Conservation (phyloP, 2,329 filamentous ascomycete genomes). For the Aspergillus bombycis region DNA sequence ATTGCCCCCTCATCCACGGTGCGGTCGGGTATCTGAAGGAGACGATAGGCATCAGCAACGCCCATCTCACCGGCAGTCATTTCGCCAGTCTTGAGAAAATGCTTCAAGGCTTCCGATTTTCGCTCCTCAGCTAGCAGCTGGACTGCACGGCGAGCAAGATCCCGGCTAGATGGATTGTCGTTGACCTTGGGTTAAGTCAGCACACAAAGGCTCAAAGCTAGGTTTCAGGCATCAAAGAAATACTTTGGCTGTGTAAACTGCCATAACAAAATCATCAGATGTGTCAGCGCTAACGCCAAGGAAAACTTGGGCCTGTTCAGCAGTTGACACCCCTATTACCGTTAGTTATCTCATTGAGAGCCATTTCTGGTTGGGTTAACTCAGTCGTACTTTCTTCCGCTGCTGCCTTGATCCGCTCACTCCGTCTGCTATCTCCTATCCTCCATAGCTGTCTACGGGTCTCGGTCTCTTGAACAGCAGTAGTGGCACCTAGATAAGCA, state of each 20-base stretch:
- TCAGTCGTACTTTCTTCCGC: conserved; percentile 56
- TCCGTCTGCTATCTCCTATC: conserved; percentile 62
- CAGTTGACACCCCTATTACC: conserved; percentile 58
- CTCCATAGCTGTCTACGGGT: conserved; percentile 60
- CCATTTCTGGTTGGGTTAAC: neutral
- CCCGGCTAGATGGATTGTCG: conserved; percentile 55
- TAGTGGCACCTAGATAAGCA: conserved; percentile 60
- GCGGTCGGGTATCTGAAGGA: conserved; percentile 57
- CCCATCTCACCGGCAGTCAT: conserved; percentile 58
- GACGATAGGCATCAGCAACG: conserved; percentile 55
- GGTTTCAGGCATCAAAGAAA: neutral
- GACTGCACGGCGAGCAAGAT: conserved; percentile 59
- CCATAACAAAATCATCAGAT: conserved; percentile 60
- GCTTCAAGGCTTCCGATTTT: conserved; percentile 57
- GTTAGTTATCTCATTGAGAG: neutral
- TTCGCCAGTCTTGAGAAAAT: conserved; percentile 57
- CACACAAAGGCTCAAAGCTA: conserved; percentile 1
- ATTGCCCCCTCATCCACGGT: conserved; percentile 56
- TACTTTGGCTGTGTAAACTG: conserved; percentile 62
- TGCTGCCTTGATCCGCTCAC: conserved; percentile 60
- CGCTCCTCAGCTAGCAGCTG: conserved; percentile 61
- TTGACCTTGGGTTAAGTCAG: conserved; percentile 42
- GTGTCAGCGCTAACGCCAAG: conserved; percentile 56
- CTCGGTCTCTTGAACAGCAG: conserved; percentile 54
- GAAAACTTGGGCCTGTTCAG: conserved; percentile 66